phyloP scores from a whole-genome alignment of 2,329 filamentous ascomycete species.

The Lasiodiplodia gonubiensis region DNA sequence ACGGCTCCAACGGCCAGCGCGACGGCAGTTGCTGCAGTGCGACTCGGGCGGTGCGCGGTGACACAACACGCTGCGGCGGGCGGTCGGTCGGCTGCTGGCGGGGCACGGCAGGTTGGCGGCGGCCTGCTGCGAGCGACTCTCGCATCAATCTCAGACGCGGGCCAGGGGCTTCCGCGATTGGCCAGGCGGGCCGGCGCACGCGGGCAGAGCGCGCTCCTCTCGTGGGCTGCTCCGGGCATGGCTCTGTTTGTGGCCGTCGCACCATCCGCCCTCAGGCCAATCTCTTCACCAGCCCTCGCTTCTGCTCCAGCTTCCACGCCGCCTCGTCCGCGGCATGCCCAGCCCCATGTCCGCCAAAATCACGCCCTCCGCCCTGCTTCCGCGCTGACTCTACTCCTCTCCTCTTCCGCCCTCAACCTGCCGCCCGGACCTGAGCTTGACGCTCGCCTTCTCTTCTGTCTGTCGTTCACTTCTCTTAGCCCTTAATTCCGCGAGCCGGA shows the following conservation, averaged over 20 bases:
- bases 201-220: slow-evolving; percentile 5
- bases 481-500: slow-evolving; percentile 28
- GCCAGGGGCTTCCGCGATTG: slow-evolving; percentile 17
- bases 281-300: slow-evolving; percentile 27
- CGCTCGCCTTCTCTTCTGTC: slow-evolving; percentile 24
- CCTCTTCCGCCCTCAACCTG: not conserved
- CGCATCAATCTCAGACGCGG: slow-evolving; percentile 22
- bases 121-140: slow-evolving; percentile 3
- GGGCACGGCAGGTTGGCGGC: not conserved
- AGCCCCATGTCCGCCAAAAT: slow-evolving; percentile 14
- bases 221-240: slow-evolving; percentile 18
- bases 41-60: not conserved
- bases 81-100: not conserved
- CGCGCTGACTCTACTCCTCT: not conserved
- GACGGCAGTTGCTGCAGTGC: not conserved
- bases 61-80: not conserved
- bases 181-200: slow-evolving; percentile 18
- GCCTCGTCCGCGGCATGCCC: not conserved
- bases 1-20: not conserved
- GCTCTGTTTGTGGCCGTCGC: slow-evolving; percentile 24
- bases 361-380: slow-evolving; percentile 9
- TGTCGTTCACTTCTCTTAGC: slow-evolving; percentile 23
- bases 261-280: slow-evolving; percentile 19
- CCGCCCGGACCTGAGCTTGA: slow-evolving; percentile 21
- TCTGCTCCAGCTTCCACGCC: slow-evolving; percentile 14